phyloP scores from a whole-genome alignment of 2,329 filamentous ascomycete species.

The Dothistroma pini region DNA sequence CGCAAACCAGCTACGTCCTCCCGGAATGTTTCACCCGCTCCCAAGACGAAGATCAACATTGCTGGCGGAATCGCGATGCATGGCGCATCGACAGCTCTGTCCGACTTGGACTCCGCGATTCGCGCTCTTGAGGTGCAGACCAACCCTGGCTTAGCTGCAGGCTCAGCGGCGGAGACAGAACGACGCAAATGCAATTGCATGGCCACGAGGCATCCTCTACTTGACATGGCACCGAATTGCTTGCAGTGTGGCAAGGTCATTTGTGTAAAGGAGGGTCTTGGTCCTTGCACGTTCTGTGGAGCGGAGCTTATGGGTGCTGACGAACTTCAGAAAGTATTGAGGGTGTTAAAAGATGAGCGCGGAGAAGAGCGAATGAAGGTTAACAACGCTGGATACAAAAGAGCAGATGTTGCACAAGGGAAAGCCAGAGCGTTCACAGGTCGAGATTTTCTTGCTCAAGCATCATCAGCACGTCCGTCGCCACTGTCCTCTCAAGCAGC shows the following conservation, averaged over 20 bases:
- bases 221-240: slow-evolving; percentile 91
- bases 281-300: slow-evolving; percentile 89
- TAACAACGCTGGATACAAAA: slow-evolving; percentile 67
- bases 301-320: slow-evolving; percentile 64
- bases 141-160: slow-evolving; percentile 62
- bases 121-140: slow-evolving; percentile 86
- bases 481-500: slow-evolving; percentile 33
- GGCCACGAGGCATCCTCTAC: slow-evolving; percentile 78
- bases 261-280: slow-evolving; percentile 88
- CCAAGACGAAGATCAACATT: slow-evolving; percentile 62
- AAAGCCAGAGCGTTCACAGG: slow-evolving; percentile 37
- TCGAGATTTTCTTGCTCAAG: slow-evolving; percentile 35
- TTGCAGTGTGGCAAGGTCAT: slow-evolving; percentile 90
- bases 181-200: slow-evolving; percentile 81
- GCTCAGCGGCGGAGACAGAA: slow-evolving; percentile 49
- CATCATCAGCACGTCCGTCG: slow-evolving; percentile 35
- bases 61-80: slow-evolving; percentile 78
- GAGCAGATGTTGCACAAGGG: slow-evolving; percentile 57
- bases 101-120: slow-evolving; percentile 72
- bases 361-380: slow-evolving; percentile 81
- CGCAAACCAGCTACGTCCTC: slow-evolving; percentile 28
- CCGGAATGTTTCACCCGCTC: slow-evolving; percentile 50
- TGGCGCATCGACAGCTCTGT: slow-evolving; percentile 69
- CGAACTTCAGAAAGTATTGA: slow-evolving; percentile 83
- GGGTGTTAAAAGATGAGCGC: slow-evolving; percentile 76